Evolutionary conservation across 2,329 filamentous ascomycete genomes (phyloP), one percentile per base, ranked within the genome.

Genomic region (Tolypocladium guangdongense): DNA sequence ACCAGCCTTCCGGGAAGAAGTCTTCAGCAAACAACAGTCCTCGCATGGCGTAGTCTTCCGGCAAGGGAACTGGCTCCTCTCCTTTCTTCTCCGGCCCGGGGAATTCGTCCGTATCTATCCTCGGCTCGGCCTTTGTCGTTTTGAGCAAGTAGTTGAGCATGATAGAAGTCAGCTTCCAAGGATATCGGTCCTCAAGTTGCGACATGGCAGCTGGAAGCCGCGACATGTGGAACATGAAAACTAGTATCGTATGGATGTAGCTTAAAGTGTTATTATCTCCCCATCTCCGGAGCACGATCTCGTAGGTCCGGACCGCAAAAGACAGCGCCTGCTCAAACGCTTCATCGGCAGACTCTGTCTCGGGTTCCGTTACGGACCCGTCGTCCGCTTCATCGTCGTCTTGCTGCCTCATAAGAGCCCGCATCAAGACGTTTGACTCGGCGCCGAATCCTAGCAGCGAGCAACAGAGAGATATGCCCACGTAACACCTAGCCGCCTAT

Each of bases 11-110:
- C 0, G 83, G 82, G 51, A 80, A 83, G 53, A 84, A 84, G 11
- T 73, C 71, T 2, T 81, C 74, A 0, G 77, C 71, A 71, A 81
- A 88, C 1, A 82, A 64, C 1, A 87, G 68, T 0, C 86, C 86
- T 1, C 83, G 74, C 52, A 88, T 75, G 0, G 79, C 74, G 58
- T 81, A 88, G 55, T 90, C 87, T 49, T 90, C 87, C 0, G 84
- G 83, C 0, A 90, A 64, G 0, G 86, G 84, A 1, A 76, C 71
- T 1, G 73, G 73, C 0, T 73, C 64, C 2, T 68, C 67, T 1
- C 45, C 39, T n/a, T n/a, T n/a, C 41, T 70, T 71, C 2, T 71
- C 72, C 3, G 71, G 69, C 1, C 68, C 62, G 0, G 80, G 78
- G 54, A 87, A 83, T 0, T 67, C 61, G 1, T 62, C 64, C 35